A percentile compares a stretch with the other conserved stretches of the same genome.
Evolutionary conservation across 495 filamentous ascomycete species (phyloP).

Genomic region (Hyaloscypha finlandica): DNA sequence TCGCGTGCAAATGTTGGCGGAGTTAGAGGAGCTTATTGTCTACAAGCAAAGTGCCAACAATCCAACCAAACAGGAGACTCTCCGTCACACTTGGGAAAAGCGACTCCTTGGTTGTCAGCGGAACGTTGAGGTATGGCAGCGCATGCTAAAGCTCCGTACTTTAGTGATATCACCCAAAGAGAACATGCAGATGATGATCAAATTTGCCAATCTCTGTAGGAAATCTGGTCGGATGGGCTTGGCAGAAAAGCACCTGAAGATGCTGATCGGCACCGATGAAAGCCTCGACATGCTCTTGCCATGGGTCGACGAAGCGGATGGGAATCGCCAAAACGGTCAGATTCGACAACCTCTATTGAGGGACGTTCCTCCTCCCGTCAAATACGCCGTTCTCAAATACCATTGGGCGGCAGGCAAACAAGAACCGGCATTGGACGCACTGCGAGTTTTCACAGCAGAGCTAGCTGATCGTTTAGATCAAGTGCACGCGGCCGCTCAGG

Average conservation of each 20-base stretch:
- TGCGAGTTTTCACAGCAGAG: conserved; percentile 79
- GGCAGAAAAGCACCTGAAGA: conserved; percentile 93
- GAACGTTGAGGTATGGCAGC: conserved; percentile 97
- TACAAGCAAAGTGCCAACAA: conserved; percentile 89
- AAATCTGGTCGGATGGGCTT: conserved; percentile 93
- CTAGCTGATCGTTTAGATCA: conserved; percentile 73
- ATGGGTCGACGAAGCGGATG: conserved; percentile 46
- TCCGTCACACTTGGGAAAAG: conserved; percentile 93
- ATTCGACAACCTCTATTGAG: conserved; percentile 6
- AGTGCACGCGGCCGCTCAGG: conserved; percentile 57
- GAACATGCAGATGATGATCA: conserved; percentile 98
- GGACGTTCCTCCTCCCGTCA: conserved; percentile 70
- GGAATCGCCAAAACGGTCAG: conserved; percentile 32
- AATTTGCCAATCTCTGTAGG: conserved; percentile 95
- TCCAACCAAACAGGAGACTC: conserved; percentile 78
- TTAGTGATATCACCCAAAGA: conserved; percentile 88
- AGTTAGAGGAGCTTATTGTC: conserved; percentile 95
- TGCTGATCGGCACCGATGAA: conserved; percentile 60
- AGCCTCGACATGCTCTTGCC: conserved; percentile 61
- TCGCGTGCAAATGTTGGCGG: conserved; percentile 96
- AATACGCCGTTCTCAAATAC: conserved; percentile 92
- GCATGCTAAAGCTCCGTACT: conserved; percentile 93
- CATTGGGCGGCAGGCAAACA: conserved; percentile 80
- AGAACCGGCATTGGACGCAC: conserved; percentile 62
- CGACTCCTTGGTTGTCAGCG: conserved; percentile 92